phyloP scores from a whole-genome alignment of 495 filamentous ascomycete genomes.

The Tuber magnatum region DNA sequence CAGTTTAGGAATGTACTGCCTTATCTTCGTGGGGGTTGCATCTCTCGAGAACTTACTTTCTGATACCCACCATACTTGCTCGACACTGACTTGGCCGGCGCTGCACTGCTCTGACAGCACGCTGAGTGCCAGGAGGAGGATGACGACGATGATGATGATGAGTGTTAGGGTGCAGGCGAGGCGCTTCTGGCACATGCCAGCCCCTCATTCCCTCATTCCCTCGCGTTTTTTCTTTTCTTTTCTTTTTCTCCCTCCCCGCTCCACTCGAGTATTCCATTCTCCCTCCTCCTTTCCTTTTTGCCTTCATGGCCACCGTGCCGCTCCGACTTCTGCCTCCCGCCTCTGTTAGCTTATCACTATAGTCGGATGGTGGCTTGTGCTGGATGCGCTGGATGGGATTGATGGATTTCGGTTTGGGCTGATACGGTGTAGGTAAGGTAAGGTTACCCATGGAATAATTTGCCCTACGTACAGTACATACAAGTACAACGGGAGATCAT shows the following conservation, averaged over 20 bases:
- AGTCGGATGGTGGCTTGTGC: neutral
- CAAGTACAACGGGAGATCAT: neutral
- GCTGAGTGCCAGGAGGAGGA: neutral
- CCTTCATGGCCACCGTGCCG: neutral
- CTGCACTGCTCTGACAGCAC: neutral
- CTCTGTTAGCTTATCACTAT: neutral
- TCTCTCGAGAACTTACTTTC: neutral
- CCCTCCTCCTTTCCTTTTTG: neutral
- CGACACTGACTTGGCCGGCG: neutral
- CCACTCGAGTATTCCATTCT: neutral
- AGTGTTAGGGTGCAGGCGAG: neutral
- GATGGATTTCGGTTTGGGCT: neutral
- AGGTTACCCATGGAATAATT: neutral
- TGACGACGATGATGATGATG: neutral
- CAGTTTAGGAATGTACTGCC: neutral
- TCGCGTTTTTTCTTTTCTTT: neutral
- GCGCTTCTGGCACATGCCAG: neutral
- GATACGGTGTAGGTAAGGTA: neutral
- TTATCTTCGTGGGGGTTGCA: slow-evolving; percentile 1
- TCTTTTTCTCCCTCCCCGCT: neutral
- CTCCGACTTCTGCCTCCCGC: neutral
- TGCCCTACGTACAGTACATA: neutral
- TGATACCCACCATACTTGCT: neutral
- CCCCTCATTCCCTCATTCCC: slow-evolving; percentile 1
- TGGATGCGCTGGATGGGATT: neutral